Evolutionary conservation across 73 alveolate species (phyloP), one percentile per base, ranked within the genome.

Genomic region (Tetrahymena malaccensis): DNA sequence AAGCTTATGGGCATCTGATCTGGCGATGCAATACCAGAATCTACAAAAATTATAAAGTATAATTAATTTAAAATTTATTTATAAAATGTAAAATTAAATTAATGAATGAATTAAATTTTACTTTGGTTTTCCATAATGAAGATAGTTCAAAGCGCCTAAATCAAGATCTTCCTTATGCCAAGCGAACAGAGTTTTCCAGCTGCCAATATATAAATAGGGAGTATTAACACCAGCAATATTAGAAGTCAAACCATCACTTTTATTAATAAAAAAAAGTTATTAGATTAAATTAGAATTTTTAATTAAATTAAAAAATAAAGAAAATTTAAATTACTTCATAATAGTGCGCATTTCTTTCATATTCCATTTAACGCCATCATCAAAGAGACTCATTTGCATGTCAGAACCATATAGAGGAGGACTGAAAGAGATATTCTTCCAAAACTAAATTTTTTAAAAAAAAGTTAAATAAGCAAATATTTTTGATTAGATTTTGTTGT

Each of bases 151-250:
- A 19, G 99, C 97, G 55, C 96, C 96, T 27, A 98, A 96, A 93
- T 97, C 99, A 95, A 98, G 43, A 96, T 98, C 99, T 97, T 98
- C 99, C 84, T 98, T 97, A 94, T 98, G 99, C 99, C 99, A 98
- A 40, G 99, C 98, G 94, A 98, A 98, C 97, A 97, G 96, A 15
- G 99, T 95, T 85, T 97, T 97, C 99, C 99, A 97, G 34, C 98
- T 94, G 4, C 99, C 99, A 57, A 96, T 97, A 93, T 98, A 98
- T 6, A 97, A 27, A 93, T 97, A 98, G 35, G 99, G 98, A 40
- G 95, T 96, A 93, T 96, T 98, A 70, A 98, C 98, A 43, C 99
- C 99, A 13, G 97, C 93, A 27, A 98, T 96, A 9, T 96, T 93
- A 10, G 94, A 85, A 13, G 95, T 97, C 7, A 97, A 96, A 31